A percentile compares a stretch with the other conserved stretches of the same genome.
Conservation (phyloP, 2,329 filamentous ascomycete genomes). For the Aspergillus tamarii region DNA sequence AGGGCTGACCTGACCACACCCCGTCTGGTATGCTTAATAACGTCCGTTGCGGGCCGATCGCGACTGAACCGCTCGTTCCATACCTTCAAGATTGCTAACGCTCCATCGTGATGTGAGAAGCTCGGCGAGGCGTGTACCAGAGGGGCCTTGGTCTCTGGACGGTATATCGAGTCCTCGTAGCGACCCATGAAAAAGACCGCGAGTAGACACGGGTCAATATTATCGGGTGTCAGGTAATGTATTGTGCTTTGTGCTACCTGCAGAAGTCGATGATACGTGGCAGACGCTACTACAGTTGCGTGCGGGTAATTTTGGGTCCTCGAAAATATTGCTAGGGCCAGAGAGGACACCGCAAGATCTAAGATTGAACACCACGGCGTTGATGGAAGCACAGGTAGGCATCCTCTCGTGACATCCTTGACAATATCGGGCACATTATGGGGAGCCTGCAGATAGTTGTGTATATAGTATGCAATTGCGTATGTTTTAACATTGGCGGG, state of each 20-base stretch:
- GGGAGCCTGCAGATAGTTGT: not conserved
- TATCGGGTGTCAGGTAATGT: not conserved
- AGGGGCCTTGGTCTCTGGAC: not conserved
- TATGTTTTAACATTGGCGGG: not conserved
- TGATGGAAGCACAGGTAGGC: not conserved
- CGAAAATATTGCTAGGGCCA: not conserved
- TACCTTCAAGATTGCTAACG: not conserved
- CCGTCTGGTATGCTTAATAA: conserved; percentile 1
- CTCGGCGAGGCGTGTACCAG: not conserved
- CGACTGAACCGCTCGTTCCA: not conserved
- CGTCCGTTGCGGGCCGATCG: not conserved
- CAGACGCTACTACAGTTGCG: not conserved
- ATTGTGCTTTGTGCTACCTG: not conserved
- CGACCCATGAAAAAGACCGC: not conserved
- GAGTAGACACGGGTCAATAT: not conserved
- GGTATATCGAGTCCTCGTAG: not conserved
- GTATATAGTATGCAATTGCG: not conserved
- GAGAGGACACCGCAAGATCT: not conserved
- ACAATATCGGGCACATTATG: not conserved
- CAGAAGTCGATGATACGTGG: not conserved
- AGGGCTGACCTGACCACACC: not conserved
- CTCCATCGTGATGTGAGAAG: conserved; percentile 3
- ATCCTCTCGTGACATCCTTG: not conserved
- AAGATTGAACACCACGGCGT: not conserved
- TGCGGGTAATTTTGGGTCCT: not conserved